phyloP scores from a whole-genome alignment of 1,284 basidiomycete species.

The Pascua sp. region DNA sequence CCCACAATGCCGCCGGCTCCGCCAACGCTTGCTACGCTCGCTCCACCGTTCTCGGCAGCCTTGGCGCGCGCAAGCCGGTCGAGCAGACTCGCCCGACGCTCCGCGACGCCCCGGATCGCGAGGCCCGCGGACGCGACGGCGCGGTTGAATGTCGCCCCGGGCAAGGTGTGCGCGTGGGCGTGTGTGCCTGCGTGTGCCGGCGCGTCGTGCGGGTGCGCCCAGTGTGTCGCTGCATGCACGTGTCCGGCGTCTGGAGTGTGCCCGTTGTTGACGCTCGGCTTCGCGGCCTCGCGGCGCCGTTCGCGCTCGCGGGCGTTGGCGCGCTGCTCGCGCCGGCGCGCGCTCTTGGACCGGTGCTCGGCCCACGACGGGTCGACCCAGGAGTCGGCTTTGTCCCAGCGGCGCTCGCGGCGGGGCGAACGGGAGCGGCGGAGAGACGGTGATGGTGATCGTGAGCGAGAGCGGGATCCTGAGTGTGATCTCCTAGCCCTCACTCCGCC shows the following conservation, averaged over 20 bases:
- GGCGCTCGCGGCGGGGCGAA: constrained; percentile 15
- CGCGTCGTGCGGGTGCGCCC: not conserved
- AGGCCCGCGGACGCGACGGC: constrained; percentile 10
- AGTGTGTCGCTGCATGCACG: not conserved
- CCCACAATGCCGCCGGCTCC: not conserved
- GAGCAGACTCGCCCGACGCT: constrained; percentile 16
- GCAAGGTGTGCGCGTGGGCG: not conserved
- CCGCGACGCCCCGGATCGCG: constrained; percentile 12
- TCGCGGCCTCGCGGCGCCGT: constrained; percentile 5
- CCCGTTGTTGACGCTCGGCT: constrained; percentile 3
- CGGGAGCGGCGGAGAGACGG: constrained; percentile 8
- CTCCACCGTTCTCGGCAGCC: not conserved
- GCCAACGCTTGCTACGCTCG: not conserved
- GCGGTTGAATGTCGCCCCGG: constrained; percentile 1
- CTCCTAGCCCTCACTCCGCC: not conserved
- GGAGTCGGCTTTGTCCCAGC: constrained; percentile 41
- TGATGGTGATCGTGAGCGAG: constrained; percentile 6
- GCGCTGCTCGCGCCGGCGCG: not conserved
- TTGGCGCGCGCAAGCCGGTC: constrained; percentile 15
- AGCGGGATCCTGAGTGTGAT: not conserved
- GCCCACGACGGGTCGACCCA: constrained; percentile 46
- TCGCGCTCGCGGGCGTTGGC: not conserved
- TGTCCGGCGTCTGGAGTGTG: not conserved
- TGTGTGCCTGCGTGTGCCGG: not conserved
- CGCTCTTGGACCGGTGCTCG: constrained; percentile 10